Percentiles rank a stretch among this genome's conserved stretches.
These are phyloP conservation scores for Verticillium isaacii DNA, from an alignment of 2,329 filamentous ascomycete genomes.

Conservation along the genomic window DNA sequence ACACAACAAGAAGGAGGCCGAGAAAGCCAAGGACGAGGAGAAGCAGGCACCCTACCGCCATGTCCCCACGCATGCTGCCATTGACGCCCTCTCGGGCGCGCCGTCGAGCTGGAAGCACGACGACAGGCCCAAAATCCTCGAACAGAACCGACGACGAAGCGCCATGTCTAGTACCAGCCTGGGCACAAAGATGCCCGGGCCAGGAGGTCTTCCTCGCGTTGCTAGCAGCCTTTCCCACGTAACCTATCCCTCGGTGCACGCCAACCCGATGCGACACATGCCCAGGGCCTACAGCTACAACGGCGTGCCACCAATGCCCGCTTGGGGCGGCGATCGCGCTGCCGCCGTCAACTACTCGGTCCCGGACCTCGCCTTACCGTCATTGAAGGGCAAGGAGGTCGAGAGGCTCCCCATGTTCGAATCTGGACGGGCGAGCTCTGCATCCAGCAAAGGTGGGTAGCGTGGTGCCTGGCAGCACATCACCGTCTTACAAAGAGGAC, in stretches of 20 bases:
- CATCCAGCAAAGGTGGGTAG: conserved; percentile 28
- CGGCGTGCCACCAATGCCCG: conserved; percentile 25
- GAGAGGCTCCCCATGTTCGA: conserved; percentile 24
- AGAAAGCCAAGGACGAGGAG: conserved; percentile 34
- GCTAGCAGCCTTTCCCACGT: conserved; percentile 42
- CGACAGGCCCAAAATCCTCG: conserved; percentile 42
- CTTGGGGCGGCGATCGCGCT: conserved; percentile 20
- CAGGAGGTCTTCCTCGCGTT: conserved; percentile 30
- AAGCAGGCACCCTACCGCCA: conserved; percentile 41
- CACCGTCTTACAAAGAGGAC: neutral
- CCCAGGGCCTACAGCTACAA: conserved; percentile 39
- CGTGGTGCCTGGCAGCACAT: neutral
- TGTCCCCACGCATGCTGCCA: conserved; percentile 56
- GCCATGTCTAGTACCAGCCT: conserved; percentile 38
- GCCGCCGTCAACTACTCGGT: conserved; percentile 24
- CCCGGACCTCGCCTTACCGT: conserved; percentile 18
- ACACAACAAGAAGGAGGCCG: conserved; percentile 41
- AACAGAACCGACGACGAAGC: conserved; percentile 45
- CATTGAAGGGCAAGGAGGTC: conserved; percentile 39
- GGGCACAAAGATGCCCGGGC: conserved; percentile 29
- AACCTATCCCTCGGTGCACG: conserved; percentile 38
- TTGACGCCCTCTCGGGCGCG: conserved; percentile 51
- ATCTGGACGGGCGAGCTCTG: conserved; percentile 27
- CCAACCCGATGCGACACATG: conserved; percentile 31
- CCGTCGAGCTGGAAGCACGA: conserved; percentile 45